Base-by-base conservation (phyloP, 305 asterid species). In the Fraxinus albicans region DNA sequence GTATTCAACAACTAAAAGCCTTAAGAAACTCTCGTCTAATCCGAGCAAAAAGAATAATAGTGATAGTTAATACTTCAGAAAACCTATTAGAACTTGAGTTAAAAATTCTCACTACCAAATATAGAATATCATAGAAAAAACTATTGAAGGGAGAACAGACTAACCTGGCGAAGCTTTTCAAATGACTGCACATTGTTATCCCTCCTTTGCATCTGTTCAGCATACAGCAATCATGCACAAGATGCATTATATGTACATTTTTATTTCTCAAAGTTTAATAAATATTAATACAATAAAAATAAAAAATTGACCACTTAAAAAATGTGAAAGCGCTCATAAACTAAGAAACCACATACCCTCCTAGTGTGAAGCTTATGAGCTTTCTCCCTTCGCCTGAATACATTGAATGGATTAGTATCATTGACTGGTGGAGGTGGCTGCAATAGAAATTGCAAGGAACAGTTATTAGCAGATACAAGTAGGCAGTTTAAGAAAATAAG, bases 401-500 rank as follows among this genome's bases (percentile, higher is more conserved):
- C 99, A 86, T 97, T 97, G 90, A 91, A 97, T 3, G 99, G 99
- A 83, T 97, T 97, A 80, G 98, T 97, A 83, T 97, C 99, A 44
- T 94, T 97, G 83, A 94, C 98, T 79, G 99, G 98, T n/a, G 99
- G 99, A 77, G 99, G 99, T 17, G 98, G 98, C 99, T 97, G 97
- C 77, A 89, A 87, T 40, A 70, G 9, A 34, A 83, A 83, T 44
- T 29, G 63, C 81, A 84, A 80, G 23, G 65, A 89, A 86, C 73
- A 85, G 73, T 73, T 65, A 77, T 88, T 81, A 91, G 83, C 63
- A 84, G 77, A 77, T 83, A 79, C 50, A 78, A 77, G 23, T 72
- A 42, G 6, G 63, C 73, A 84, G 67, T 25, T 25, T 7, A 31
- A 72, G 60, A 50, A 65, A 80, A 74, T 10, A 35, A 74, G 72